Evolutionary conservation across 768 basidiomycete genomes (phyloP).

Genomic region (Tephrocybe sp.): DNA sequence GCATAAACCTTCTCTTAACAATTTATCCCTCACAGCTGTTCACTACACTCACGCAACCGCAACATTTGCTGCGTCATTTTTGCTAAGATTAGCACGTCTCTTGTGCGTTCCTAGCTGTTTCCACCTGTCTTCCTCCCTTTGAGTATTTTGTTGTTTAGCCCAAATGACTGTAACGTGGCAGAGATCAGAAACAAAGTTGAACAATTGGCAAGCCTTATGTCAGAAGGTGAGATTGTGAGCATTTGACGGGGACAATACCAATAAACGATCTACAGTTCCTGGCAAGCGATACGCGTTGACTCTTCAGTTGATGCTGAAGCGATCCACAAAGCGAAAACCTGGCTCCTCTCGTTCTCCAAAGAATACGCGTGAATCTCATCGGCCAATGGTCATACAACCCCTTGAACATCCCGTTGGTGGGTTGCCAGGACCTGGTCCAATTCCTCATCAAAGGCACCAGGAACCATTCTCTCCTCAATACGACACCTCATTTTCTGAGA

Average conservation of each 20-base stretch:
- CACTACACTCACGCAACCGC: slow-evolving; percentile 91
- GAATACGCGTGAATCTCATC: slow-evolving; percentile 53
- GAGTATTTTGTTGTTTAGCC: slow-evolving; percentile 44
- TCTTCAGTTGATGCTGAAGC: slow-evolving; percentile 85
- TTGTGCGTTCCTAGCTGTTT: slow-evolving; percentile 75
- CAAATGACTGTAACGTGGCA: slow-evolving; percentile 75
- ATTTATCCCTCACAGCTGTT: slow-evolving; percentile 53
- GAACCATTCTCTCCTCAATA: slow-evolving; percentile 63
- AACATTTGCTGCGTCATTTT: slow-evolving; percentile 89
- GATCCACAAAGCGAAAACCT: slow-evolving; percentile 61
- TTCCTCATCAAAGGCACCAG: slow-evolving; percentile 37
- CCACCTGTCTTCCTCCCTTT: not conserved
- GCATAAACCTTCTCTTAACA: not conserved
- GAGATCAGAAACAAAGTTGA: slow-evolving; percentile 80
- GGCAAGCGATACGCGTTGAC: slow-evolving; percentile 92
- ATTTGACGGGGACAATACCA: not conserved
- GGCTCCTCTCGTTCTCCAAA: slow-evolving; percentile 64
- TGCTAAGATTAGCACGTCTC: slow-evolving; percentile 81
- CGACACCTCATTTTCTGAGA: slow-evolving; percentile 38
- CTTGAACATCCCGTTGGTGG: slow-evolving; percentile 39
- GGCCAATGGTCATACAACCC: slow-evolving; percentile 44
- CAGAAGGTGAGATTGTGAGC: slow-evolving; percentile 64
- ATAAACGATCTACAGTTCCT: slow-evolving; percentile 56
- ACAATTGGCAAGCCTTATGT: slow-evolving; percentile 71
- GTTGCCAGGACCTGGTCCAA: slow-evolving; percentile 24